Base-by-base conservation (phyloP, 805 yeast species). In the Ogataea trehaloabstinens region DNA sequence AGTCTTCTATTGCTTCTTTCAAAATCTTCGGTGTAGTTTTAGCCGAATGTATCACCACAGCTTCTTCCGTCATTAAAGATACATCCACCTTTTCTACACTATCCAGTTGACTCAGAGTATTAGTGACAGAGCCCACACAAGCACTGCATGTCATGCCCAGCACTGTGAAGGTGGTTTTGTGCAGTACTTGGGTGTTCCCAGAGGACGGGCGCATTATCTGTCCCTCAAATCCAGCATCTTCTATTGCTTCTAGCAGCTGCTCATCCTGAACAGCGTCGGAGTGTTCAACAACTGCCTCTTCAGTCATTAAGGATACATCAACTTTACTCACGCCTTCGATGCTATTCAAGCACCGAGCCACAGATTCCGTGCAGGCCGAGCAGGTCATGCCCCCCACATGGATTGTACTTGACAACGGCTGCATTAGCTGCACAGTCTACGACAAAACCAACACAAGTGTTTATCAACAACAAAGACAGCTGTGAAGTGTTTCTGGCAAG, bases 121-220 rank as follows among this genome's bases (percentile, higher is more conserved):
- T 61, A 0, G 80, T 74, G 17, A 88, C 73, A 1, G 88, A 65
- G 1, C 81, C 68, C 1, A 81, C 73, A 55, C 96, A 88, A 3
- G 91, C 74, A 4, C 88, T 80, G 55, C 95, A 88, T 3, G 96
- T 87, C 95, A 87, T 88, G 3, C 96, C 96, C n/a, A 58, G 51
- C 1, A 80, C 62, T 3, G 58, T 7, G 8, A 50, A 22, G 5
- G 35, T 19, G 3, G 53, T 43, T 22, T 17, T 31, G 33, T 6
- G 37, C 12, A 25, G 4, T 10, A 17, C 22, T 13, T 30, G 22
- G 19, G 7, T 11, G 7, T 10, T 10, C 7, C 6, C 8, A 7
- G 7, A 7, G 13, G 33, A 8, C 22, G 33, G 16, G n/a, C 22
- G 10, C 22, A 30, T 16, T 10, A 19, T 20, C 19, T 10, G 11